phyloP scores from a whole-genome alignment of 129 eudicot genomes.

The Chrysanthemum lavandulifolium region DNA sequence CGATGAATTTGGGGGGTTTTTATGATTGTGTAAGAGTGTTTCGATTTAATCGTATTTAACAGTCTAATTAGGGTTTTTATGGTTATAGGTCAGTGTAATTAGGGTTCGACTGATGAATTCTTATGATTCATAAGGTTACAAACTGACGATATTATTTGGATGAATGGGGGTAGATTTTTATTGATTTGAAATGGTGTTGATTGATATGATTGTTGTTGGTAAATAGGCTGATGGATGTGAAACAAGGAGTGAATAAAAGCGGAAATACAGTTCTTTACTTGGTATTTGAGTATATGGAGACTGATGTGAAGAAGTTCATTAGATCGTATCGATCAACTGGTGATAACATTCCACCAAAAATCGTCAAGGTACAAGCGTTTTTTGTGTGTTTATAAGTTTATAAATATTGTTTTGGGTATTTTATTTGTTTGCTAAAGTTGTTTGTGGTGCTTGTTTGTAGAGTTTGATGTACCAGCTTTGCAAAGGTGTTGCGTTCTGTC shows the following conservation, averaged over 20 bases:
- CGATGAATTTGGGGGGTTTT: too few relatives aligned
- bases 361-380: constrained; percentile 46
- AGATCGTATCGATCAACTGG: constrained; percentile 56
- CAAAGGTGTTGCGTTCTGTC: constrained; percentile 90
- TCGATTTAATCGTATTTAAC: too few relatives aligned
- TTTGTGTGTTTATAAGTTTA: neutral
- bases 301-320: constrained; percentile 76
- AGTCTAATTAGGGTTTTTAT: too few relatives aligned
- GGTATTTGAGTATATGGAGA: constrained; percentile 54
- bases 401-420: too few relatives aligned
- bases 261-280: constrained; percentile 80
- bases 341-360: constrained; percentile 42
- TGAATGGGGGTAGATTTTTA: neutral
- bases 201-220: neutral
- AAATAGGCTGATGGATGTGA: constrained; percentile 79
- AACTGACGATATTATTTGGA: too few relatives aligned
- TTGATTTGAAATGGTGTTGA: neutral
- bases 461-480: constrained; percentile 92
- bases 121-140: too few relatives aligned
- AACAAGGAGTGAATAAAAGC: constrained; percentile 74
- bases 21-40: too few relatives aligned
- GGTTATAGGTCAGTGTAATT: too few relatives aligned
- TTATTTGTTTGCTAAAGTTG: neutral
- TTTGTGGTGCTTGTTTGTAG: constrained; percentile 28
- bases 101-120: too few relatives aligned